These are phyloP conservation scores for Candolleomyces eurysporus DNA, from an alignment of 768 basidiomycete genomes.

Conservation along the genomic window DNA sequence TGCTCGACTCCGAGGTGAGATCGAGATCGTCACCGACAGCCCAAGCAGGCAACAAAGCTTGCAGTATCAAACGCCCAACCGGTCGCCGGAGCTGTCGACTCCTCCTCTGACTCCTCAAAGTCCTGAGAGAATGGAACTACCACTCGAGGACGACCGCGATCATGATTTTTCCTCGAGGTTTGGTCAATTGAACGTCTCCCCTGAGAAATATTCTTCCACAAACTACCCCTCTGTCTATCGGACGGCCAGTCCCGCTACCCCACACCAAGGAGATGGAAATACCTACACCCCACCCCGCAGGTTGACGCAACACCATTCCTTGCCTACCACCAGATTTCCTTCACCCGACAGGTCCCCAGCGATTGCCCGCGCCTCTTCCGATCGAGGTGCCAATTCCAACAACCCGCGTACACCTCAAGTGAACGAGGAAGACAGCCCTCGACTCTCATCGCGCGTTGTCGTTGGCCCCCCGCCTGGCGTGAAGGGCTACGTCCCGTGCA, in stretches of 20 bases:
- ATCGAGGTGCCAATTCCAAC: neutral
- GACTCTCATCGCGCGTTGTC: neutral
- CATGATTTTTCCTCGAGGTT: neutral
- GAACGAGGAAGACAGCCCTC: too few species aligned
- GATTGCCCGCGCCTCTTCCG: conserved; percentile 6
- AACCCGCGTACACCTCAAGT: neutral
- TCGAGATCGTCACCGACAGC: neutral
- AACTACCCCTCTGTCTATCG: neutral
- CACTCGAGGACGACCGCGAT: neutral
- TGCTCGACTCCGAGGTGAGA: neutral
- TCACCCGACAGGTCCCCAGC: neutral
- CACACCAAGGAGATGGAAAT: neutral
- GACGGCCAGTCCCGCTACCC: neutral
- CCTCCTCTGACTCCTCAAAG: neutral
- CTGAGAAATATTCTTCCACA: neutral
- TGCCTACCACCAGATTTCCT: neutral
- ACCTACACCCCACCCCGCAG: neutral
- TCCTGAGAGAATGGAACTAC: neutral
- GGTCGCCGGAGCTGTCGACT: neutral
- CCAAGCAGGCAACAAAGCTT: neutral
- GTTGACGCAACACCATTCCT: conserved; percentile 2
- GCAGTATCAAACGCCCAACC: neutral
- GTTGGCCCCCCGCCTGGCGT: neutral
- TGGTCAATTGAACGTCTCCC: neutral
- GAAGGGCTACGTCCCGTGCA: neutral